A percentile compares a stretch with the other conserved stretches of the same genome.
Conservation (phyloP, 1,139 yeast species). For the Pichia sp. region DNA sequence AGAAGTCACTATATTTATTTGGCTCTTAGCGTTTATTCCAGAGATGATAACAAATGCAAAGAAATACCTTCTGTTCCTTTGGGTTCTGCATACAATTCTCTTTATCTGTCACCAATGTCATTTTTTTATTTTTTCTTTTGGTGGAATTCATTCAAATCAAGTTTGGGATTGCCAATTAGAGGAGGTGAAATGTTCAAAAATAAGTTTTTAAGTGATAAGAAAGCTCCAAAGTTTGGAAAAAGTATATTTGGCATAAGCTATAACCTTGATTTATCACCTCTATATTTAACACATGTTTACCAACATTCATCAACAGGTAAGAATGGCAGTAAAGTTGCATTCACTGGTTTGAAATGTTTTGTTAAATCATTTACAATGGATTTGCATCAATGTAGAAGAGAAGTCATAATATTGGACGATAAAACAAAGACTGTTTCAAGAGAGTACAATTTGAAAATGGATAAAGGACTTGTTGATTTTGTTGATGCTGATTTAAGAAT, state of each 20-base stretch:
- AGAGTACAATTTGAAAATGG: constrained; percentile 58
- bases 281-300: constrained; percentile 67
- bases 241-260: constrained; percentile 79
- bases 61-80: constrained; percentile 8
- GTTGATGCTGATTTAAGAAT: constrained; percentile 68
- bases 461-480: constrained; percentile 70
- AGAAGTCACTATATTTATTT: constrained; percentile 77
- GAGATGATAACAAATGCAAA: constrained; percentile 17
- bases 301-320: constrained; percentile 46
- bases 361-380: constrained; percentile 64
- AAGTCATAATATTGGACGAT: constrained; percentile 45
- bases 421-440: constrained; percentile 51
- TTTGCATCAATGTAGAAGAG: constrained; percentile 77
- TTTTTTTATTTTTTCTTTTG: constrained; percentile 67
- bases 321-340: constrained; percentile 44
- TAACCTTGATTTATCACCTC: constrained; percentile 64
- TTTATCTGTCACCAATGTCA: constrained; percentile 68
- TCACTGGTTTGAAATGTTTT: constrained; percentile 77
- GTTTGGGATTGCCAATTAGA: constrained; percentile 68
- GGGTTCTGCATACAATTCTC: constrained; percentile 49
- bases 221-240: constrained; percentile 60
- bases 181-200: constrained; percentile 57
- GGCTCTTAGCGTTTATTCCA: constrained; percentile 63
- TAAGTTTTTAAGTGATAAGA: constrained; percentile 29
- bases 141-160: constrained; percentile 76